phyloP scores from a whole-genome alignment of 164 flowering plant species.

The Amborella trichopoda region DNA sequence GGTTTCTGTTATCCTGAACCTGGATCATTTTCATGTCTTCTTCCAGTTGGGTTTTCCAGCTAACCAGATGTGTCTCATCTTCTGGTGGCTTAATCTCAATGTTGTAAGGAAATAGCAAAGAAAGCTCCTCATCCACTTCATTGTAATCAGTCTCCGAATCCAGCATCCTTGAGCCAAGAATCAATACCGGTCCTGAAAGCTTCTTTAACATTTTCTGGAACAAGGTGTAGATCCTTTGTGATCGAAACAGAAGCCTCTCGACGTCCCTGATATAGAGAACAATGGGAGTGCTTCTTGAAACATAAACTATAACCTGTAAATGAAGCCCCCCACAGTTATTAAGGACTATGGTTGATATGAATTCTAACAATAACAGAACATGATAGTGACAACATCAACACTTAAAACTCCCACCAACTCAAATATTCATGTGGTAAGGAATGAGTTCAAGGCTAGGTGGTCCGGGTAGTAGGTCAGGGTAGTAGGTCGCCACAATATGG shows the following conservation, averaged over 20 bases:
- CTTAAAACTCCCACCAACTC: too few relatives aligned
- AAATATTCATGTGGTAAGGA: too few relatives aligned
- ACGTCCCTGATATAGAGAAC: constrained; percentile 82
- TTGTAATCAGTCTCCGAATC: constrained; percentile 24
- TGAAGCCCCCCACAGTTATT: too few relatives aligned
- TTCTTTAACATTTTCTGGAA: constrained; percentile 78
- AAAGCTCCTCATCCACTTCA: constrained; percentile 61
- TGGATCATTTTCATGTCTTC: constrained; percentile 87
- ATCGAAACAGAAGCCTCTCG: constrained; percentile 47
- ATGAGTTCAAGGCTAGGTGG: too few relatives aligned
- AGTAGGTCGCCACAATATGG: too few relatives aligned
- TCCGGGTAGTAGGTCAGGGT: too few relatives aligned
- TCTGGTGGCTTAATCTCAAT: constrained; percentile 82
- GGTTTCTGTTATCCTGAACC: constrained; percentile 70
- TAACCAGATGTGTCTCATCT: constrained; percentile 60
- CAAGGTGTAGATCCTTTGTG: constrained; percentile 49
- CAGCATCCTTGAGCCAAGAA: constrained; percentile 69
- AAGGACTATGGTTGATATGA: too few relatives aligned
- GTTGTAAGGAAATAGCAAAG: constrained; percentile 64
- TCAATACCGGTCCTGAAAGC: constrained; percentile 66
- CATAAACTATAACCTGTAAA: constrained; percentile 54
- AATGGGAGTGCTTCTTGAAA: constrained; percentile 56
- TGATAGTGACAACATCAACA: too few relatives aligned
- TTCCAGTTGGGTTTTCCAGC: constrained; percentile 82
- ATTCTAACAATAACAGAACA: too few relatives aligned